A percentile compares a stretch with the other conserved stretches of the same genome.
Conservation (phyloP, 116 monocot species). For the Zostera marina region DNA sequence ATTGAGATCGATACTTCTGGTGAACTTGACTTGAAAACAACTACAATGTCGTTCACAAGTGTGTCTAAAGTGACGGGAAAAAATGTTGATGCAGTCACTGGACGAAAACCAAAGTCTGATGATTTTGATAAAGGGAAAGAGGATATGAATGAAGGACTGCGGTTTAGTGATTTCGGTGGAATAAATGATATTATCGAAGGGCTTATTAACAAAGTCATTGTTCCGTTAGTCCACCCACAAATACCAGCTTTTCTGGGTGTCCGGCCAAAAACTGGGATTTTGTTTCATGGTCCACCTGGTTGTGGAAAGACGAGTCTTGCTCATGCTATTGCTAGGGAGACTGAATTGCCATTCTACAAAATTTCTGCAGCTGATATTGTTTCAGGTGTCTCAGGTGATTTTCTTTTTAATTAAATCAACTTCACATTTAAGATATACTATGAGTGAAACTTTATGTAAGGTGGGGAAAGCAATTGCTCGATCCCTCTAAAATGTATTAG, state of each 20-base stretch:
- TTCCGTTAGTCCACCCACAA: constrained; percentile 67
- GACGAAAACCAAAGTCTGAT: constrained; percentile 1
- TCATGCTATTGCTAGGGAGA: constrained; percentile 90
- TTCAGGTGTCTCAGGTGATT: constrained; percentile 77
- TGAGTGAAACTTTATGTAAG: too few relatives aligned
- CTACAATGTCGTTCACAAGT: too few relatives aligned
- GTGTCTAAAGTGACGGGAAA: constrained; percentile 4
- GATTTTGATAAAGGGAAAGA: not conserved
- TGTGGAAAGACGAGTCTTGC: constrained; percentile 96
- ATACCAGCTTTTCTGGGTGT: constrained; percentile 55
- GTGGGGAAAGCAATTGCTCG: too few relatives aligned
- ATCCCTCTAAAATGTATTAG: too few relatives aligned
- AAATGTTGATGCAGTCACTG: not conserved
- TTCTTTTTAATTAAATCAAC: not conserved
- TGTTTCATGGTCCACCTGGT: constrained; percentile 83
- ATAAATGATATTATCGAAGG: constrained; percentile 58
- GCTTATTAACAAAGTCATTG: constrained; percentile 74
- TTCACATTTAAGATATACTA: not conserved
- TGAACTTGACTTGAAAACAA: too few relatives aligned
- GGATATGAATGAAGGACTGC: constrained; percentile 22
- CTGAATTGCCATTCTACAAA: constrained; percentile 72
- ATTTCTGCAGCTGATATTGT: constrained; percentile 77
- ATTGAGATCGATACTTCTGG: too few relatives aligned
- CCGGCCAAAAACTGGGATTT: constrained; percentile 51
- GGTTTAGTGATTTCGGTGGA: constrained; percentile 79